Conservation (phyloP, 306 rosid species). For the Quercus ilex region DNA sequence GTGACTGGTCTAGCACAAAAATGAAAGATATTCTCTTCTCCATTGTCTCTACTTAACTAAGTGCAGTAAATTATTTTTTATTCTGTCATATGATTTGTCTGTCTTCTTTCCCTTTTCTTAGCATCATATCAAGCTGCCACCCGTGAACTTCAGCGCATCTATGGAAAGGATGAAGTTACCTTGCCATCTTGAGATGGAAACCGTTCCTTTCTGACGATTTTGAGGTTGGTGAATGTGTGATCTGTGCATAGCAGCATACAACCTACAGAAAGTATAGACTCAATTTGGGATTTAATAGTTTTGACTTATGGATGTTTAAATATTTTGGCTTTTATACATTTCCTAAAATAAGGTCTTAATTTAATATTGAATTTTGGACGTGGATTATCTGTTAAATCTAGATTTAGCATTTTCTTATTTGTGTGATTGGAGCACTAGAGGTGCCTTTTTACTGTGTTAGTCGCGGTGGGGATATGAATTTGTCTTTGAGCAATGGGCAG, state of each 20-base stretch:
- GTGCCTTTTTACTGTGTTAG: neutral
- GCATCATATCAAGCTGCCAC: constrained; percentile 96
- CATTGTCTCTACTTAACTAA: constrained; percentile 2
- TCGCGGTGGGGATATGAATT: neutral
- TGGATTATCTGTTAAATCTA: neutral
- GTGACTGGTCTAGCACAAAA: constrained; percentile 7
- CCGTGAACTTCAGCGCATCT: constrained; percentile 94
- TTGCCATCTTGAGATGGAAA: constrained; percentile 52
- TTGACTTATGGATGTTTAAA: constrained; percentile 36
- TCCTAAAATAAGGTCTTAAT: constrained; percentile 21
- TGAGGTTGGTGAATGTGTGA: constrained; percentile 37
- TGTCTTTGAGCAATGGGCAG: neutral
- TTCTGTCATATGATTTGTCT: constrained; percentile 9
- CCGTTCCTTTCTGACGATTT: constrained; percentile 20
- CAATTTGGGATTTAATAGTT: constrained; percentile 24
- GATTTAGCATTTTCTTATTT: neutral
- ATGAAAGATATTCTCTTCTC: neutral
- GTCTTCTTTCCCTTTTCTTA: constrained; percentile 21
- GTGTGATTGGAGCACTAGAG: constrained; percentile 11
- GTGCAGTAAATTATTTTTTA: neutral
- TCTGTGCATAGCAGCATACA: constrained; percentile 39
- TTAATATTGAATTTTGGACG: constrained; percentile 22
- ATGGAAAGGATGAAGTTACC: constrained; percentile 74
- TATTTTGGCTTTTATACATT: constrained; percentile 19
- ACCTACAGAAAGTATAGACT: constrained; percentile 27